Conservation (phyloP, 2,329 filamentous ascomycete species). For the Mollisiaceae sp. region DNA sequence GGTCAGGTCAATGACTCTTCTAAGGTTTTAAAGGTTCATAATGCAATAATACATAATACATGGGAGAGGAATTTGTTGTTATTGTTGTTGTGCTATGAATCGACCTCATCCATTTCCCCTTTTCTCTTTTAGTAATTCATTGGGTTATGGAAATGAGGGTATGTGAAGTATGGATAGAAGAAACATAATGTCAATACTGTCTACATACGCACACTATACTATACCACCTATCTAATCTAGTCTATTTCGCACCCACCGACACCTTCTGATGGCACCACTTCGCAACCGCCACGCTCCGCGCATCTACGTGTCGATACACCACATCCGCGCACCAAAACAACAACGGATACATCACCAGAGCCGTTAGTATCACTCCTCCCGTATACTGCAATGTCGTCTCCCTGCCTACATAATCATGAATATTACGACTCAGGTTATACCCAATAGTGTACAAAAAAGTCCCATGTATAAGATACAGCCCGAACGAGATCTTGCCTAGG, state of each 20-base stretch:
- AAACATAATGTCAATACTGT: neutral
- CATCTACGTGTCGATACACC: constrained; percentile 60
- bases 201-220: neutral
- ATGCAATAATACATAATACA: too few relatives aligned
- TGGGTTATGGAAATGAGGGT: too few relatives aligned
- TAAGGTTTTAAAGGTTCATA: too few relatives aligned
- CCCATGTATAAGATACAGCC: constrained; percentile 66
- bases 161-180: too few relatives aligned
- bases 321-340: constrained; percentile 57
- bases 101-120: too few relatives aligned
- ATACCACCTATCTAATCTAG: neutral
- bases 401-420: constrained; percentile 19
- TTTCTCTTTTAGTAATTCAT: too few relatives aligned
- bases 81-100: too few relatives aligned
- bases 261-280: constrained; percentile 45
- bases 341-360: constrained; percentile 47
- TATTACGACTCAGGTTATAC: constrained; percentile 15
- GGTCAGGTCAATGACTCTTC: too few relatives aligned
- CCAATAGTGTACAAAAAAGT: constrained; percentile 24
- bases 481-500: constrained; percentile 63
- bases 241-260: neutral
- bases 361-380: constrained; percentile 35
- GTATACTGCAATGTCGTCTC: constrained; percentile 17
- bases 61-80: too few relatives aligned
- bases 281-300: constrained; percentile 52